Evolutionary conservation across 345 rosid genomes (phyloP).

Genomic region (Eucalyptus cloeziana): DNA sequence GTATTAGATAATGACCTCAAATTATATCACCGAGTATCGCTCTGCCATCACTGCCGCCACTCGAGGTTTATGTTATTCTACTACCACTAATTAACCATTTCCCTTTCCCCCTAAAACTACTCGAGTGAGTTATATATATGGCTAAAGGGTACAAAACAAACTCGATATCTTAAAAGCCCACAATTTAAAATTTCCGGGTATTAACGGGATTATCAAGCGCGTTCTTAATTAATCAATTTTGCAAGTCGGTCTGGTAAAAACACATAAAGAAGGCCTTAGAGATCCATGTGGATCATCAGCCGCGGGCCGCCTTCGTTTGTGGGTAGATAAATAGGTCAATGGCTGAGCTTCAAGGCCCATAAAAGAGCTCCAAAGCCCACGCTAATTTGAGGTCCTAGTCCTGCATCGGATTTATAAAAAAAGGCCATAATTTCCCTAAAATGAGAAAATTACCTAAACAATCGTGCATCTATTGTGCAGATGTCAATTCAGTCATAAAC

Average conservation of each 20-base stretch:
- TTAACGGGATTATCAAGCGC: neutral
- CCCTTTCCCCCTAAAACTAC: neutral
- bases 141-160: neutral
- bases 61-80: no score
- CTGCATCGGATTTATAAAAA: neutral
- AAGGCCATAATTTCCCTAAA: no score
- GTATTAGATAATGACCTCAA: neutral
- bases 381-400: neutral
- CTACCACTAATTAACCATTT: no score
- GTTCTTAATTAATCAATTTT: neutral
- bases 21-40: neutral
- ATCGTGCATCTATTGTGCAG: no score
- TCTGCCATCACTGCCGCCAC: accelerated
- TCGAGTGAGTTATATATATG: neutral
- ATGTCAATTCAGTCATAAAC: no score
- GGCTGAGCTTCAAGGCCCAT: neutral
- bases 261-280: neutral
- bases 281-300: neutral
- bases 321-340: neutral
- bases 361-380: neutral
- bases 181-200: neutral
- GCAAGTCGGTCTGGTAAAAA: neutral
- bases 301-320: neutral
- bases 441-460: no score
- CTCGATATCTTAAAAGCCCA: neutral